Evolutionary conservation across 1,139 yeast species (phyloP).

Genomic region (Kodamaea derodonti): DNA sequence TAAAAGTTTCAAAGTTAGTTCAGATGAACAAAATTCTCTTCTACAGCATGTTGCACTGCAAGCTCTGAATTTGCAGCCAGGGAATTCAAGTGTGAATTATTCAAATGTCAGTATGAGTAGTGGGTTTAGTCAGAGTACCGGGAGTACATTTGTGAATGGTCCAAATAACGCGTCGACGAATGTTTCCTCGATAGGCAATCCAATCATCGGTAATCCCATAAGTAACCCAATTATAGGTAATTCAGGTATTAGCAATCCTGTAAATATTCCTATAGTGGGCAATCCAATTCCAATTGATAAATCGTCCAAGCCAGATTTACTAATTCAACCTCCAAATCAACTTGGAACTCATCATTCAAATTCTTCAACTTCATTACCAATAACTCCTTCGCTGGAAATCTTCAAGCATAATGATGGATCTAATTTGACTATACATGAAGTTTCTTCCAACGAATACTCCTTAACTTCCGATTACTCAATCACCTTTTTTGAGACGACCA

Average conservation of each 20-base stretch:
- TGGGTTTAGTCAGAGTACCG: too few relatives aligned
- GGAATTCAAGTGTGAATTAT: too few relatives aligned
- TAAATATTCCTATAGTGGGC: conserved; percentile 1
- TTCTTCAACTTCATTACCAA: conserved; percentile 6
- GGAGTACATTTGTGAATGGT: too few relatives aligned
- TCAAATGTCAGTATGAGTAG: too few relatives aligned
- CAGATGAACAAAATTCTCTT: background rate
- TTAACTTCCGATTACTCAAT: conserved; percentile 15
- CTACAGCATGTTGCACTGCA: conserved; percentile 1
- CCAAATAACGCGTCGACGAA: background rate
- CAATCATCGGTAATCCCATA: background rate
- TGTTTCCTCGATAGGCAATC: background rate
- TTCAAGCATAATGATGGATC: conserved; percentile 16
- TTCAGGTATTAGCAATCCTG: background rate
- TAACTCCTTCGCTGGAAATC: conserved; percentile 11
- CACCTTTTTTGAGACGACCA: conserved; percentile 28
- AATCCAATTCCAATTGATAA: background rate
- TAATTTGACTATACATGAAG: conserved; percentile 13
- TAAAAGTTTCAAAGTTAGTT: conserved; percentile 35
- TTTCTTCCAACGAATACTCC: conserved; percentile 3
- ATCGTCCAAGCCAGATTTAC: conserved; percentile 1
- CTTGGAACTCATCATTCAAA: conserved; percentile 5
- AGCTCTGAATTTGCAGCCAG: conserved; percentile 1
- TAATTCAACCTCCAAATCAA: conserved; percentile 6
- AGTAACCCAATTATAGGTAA: background rate